phyloP scores from a whole-genome alignment of 306 rosid species.

The Cyclanthera cordifolia region DNA sequence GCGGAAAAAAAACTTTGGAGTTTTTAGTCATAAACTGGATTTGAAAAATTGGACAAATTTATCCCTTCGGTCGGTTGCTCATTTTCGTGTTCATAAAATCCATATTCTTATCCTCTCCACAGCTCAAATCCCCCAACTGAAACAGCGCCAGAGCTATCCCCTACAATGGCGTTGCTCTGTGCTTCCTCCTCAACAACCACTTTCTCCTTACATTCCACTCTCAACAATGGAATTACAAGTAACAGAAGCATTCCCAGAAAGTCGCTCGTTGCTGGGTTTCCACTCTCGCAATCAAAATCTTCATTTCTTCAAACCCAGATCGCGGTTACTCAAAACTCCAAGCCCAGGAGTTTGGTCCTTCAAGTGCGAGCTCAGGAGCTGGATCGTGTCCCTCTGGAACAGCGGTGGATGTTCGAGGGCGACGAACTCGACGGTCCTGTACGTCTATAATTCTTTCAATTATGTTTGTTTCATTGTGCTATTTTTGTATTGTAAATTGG shows the following conservation, averaged over 20 bases:
- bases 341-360: conserved; percentile 12
- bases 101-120: conserved; percentile 1
- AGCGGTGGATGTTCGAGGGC: conserved; percentile 68
- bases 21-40: no score
- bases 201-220: conserved; percentile 5
- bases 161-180: conserved; percentile 15
- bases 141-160: not conserved
- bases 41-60: not conserved
- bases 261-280: not conserved
- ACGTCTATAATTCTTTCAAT: conserved; percentile 1
- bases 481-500: not conserved
- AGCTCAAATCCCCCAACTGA: not conserved
- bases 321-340: not conserved
- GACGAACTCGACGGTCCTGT: conserved; percentile 78
- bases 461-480: conserved; percentile 6
- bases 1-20: no score
- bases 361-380: conserved; percentile 36
- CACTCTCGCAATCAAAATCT: conserved; percentile 3
- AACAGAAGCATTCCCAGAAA: conserved; percentile 2
- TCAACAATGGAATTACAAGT: not conserved
- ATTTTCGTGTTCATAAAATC: not conserved
- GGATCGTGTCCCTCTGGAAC: conserved; percentile 31
- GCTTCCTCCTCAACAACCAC: conserved; percentile 14
- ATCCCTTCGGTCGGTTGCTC: not conserved
- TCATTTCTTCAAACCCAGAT: conserved; percentile 1